phyloP scores from a whole-genome alignment of 495 filamentous ascomycete species.

The Penicillium manginii region DNA sequence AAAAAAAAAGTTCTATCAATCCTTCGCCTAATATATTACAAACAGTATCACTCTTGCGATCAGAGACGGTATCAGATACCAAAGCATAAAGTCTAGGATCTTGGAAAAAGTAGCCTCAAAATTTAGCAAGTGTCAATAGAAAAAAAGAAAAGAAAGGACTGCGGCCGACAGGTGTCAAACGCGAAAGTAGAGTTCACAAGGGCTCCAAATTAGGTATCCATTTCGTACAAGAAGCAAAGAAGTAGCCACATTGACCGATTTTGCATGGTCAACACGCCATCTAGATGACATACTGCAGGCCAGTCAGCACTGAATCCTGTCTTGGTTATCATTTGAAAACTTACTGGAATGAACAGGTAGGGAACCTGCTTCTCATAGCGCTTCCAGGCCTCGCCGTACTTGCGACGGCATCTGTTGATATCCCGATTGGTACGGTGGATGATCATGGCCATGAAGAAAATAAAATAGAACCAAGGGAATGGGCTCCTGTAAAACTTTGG shows the following conservation, averaged over 20 bases:
- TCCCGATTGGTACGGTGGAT: slow-evolving; percentile 81
- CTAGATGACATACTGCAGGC: background rate
- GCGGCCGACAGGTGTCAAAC: background rate
- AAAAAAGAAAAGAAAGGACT: too few species aligned
- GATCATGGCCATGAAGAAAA: slow-evolving; percentile 91
- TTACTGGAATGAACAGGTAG: slow-evolving; percentile 92
- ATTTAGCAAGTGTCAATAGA: background rate
- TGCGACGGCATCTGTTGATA: slow-evolving; percentile 75
- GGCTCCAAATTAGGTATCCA: background rate
- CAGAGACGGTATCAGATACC: background rate
- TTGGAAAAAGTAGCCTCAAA: background rate
- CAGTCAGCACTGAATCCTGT: background rate
- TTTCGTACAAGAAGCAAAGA: background rate
- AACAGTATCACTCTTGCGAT: background rate
- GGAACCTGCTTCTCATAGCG: slow-evolving; percentile 87
- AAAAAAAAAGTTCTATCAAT: background rate
- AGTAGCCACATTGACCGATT: slow-evolving; percentile 7
- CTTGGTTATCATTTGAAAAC: slow-evolving; percentile 39
- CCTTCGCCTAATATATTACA: background rate
- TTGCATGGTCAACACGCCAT: background rate
- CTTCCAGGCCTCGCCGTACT: slow-evolving; percentile 89
- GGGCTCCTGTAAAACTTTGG: slow-evolving; percentile 17
- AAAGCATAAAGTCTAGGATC: background rate
- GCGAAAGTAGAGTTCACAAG: background rate
- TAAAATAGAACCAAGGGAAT: slow-evolving; percentile 92